phyloP scores from a whole-genome alignment of 768 basidiomycete genomes.

The Amanita pallidorosea region DNA sequence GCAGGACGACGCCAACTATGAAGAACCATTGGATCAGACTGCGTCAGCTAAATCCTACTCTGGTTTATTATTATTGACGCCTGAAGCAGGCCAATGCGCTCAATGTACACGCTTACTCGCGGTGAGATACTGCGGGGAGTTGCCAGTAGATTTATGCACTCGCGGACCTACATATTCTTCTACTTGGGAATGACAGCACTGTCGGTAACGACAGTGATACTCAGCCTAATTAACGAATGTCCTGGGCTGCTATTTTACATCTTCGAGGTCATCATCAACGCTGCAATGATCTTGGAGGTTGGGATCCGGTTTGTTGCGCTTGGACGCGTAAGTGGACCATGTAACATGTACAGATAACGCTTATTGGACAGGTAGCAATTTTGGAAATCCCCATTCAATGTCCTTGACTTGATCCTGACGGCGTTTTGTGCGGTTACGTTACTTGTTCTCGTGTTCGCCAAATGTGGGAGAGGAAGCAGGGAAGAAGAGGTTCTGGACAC shows the following conservation, averaged over 20 bases:
- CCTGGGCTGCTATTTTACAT: constrained; percentile 84
- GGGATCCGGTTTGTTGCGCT: constrained; percentile 86
- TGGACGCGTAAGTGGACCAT: constrained; percentile 57
- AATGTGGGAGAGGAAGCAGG: constrained; percentile 73
- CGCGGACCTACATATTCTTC: constrained; percentile 75
- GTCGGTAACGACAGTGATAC: constrained; percentile 75
- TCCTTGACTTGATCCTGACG: constrained; percentile 83
- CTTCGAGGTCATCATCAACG: constrained; percentile 82
- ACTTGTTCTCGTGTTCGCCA: constrained; percentile 79
- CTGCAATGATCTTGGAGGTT: constrained; percentile 91
- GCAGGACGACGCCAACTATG: constrained; percentile 5
- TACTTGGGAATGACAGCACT: constrained; percentile 86
- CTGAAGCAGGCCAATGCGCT: constrained; percentile 51
- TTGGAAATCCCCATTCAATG: constrained; percentile 90
- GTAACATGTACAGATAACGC: not conserved
- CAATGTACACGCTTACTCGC: constrained; percentile 78
- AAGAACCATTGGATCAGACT: not conserved
- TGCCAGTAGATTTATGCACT: constrained; percentile 86
- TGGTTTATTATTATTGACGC: constrained; percentile 9
- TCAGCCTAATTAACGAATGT: constrained; percentile 77
- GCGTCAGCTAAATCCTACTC: not conserved
- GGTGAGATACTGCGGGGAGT: constrained; percentile 77
- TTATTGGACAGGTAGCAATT: constrained; percentile 58
- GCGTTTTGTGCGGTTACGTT: constrained; percentile 84
- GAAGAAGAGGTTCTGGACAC: constrained; percentile 95